Evolutionary conservation across 768 basidiomycete genomes (phyloP).

Genomic region (Coprinopsis marcescibilis): DNA sequence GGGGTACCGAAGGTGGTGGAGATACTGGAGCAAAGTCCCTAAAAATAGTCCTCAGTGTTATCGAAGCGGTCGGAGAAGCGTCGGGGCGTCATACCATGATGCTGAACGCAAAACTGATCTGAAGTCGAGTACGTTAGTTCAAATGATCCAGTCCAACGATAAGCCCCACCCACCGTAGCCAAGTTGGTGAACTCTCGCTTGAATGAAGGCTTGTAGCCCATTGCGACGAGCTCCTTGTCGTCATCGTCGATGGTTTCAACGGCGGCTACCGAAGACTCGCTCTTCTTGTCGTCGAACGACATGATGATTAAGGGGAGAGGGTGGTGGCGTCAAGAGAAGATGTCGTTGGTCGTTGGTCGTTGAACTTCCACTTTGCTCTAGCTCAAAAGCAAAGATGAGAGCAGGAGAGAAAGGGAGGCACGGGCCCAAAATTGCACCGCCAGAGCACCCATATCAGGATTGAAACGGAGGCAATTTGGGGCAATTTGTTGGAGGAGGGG

Average conservation of each 20-base stretch:
- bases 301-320: conserved; percentile 1
- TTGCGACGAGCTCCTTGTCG: conserved; percentile 56
- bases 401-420: no score
- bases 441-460: background rate
- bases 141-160: background rate
- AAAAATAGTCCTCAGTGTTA: conserved; percentile 5
- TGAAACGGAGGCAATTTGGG: background rate
- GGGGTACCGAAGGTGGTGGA: conserved; percentile 79
- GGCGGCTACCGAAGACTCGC: conserved; percentile 13
- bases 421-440: no score
- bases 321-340: background rate
- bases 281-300: conserved; percentile 14
- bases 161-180: conserved; percentile 53
- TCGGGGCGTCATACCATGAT: conserved; percentile 49
- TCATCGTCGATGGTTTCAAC: conserved; percentile 42
- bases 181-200: conserved; percentile 81
- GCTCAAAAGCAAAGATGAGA: no score
- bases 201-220: conserved; percentile 77
- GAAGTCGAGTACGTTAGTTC: conserved; percentile 8
- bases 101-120: conserved; percentile 75
- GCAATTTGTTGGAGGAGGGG: background rate
- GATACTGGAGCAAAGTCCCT: conserved; percentile 72
- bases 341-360: no score
- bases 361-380: no score
- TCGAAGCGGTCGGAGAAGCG: conserved; percentile 1